Evolutionary conservation across 2,329 filamentous ascomycete genomes (phyloP), one percentile per base, ranked within the genome.

Genomic region (Trichoderma afroharzianum): DNA sequence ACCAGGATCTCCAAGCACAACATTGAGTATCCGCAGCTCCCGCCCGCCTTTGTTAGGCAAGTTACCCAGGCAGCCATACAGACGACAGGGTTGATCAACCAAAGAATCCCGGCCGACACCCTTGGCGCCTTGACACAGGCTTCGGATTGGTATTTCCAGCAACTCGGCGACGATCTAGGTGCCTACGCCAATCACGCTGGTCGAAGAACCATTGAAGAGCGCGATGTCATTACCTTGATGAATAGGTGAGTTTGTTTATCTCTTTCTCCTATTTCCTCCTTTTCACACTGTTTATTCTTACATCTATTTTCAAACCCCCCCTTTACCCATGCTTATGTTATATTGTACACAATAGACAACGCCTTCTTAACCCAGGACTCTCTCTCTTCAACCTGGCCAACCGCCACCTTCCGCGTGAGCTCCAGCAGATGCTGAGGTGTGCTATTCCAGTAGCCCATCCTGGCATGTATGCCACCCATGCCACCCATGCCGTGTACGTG

Each of bases 121-220:
- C 83, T 97, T 47, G 87, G 88, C 33, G 91, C 91, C 5, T 89
- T 97, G 68, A 90, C 91, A 77, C 91, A 94, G 78, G 93, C 94
- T 1, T 93, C 93, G 3, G 93, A 97, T 73, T 96, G 93, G 92
- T 97, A 94, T 80, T 97, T 97, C 79, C 93, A 97, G 81, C 94
- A 97, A 80, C 84, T 93, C 3, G 90, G 92, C 62, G 92, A 94
- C 72, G 94, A 97, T 78, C 82, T 97, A 69, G 88, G 88, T 14
- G 91, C 90, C 3, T 97, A 95, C 80, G 92, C 94, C 21, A 86
- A 89, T 73, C 94, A 98, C 80, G 94, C 92, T 6, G 91, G 92
- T 36, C 88, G 94, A 36, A 96, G 92, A 81, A 94, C 90, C 3
- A 94, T 98, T 75, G 93, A 97, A 76, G 93, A 96, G 80, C 92